These are phyloP conservation scores for Colletotrichum tropicale DNA, from an alignment of 2,329 filamentous ascomycete species.

Conservation along the genomic window DNA sequence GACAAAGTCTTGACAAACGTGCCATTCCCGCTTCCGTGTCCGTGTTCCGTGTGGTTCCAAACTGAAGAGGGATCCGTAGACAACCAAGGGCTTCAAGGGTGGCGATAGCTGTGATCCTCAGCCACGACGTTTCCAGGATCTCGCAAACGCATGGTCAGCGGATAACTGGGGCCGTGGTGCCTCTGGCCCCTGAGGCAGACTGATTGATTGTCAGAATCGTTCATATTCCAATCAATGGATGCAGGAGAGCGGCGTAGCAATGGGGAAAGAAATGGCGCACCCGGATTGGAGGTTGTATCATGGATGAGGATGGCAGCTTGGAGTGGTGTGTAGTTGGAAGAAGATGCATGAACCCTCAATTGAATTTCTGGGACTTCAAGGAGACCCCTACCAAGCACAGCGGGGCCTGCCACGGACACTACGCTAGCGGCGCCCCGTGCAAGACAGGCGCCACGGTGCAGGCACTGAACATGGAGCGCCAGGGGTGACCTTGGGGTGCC, in stretches of 20 bases:
- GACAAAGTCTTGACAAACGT: neutral
- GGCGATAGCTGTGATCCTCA: neutral
- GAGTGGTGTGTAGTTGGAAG: conserved; percentile 11
- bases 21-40: neutral
- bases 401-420: neutral
- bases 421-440: neutral
- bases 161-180: neutral
- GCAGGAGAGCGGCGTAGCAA: neutral
- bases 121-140: neutral
- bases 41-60: neutral
- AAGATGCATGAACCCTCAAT: neutral
- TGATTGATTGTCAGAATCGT: neutral
- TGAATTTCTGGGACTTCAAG: neutral
- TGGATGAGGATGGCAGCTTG: neutral
- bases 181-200: neutral
- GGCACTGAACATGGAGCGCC: neutral
- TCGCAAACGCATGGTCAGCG: neutral
- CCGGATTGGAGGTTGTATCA: neutral
- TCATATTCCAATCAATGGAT: neutral
- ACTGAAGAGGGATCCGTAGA: neutral
- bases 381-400: neutral
- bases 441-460: neutral
- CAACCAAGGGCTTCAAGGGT: neutral
- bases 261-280: neutral
- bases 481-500: neutral